A percentile compares a stretch with the other conserved stretches of the same genome.
Conservation (phyloP, 2,329 filamentous ascomycete genomes). For the Fusarium sublunatum region DNA sequence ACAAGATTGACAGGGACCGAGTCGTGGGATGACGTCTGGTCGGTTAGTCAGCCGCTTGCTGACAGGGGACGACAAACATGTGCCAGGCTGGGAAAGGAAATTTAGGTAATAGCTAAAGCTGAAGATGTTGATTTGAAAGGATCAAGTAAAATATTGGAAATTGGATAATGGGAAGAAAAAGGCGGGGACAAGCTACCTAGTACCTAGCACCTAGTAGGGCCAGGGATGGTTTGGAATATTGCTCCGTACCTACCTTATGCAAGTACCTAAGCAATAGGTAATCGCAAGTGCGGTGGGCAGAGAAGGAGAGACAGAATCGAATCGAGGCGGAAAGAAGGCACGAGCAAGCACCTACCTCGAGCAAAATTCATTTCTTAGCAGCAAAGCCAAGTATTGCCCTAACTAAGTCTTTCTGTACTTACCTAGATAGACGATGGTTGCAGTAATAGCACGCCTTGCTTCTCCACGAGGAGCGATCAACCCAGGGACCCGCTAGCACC, state of each 20-base stretch:
- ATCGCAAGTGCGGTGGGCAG: constrained; percentile 4
- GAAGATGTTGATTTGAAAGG: constrained; percentile 32
- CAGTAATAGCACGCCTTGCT: background rate
- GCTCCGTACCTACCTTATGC: background rate
- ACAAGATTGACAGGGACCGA: constrained; percentile 37
- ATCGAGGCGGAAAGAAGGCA: constrained; percentile 12
- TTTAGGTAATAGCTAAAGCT: constrained; percentile 3
- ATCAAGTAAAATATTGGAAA: constrained; percentile 38
- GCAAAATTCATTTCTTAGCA: background rate
- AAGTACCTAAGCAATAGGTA: background rate
- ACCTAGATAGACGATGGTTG: constrained; percentile 12
- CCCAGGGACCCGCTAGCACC: background rate
- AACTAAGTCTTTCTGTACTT: constrained; percentile 2
- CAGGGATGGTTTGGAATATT: constrained; percentile 21
- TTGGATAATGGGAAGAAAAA: constrained; percentile 16
- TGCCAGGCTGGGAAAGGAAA: constrained; percentile 19
- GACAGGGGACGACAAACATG: constrained; percentile 23
- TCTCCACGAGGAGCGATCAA: constrained; percentile 17
- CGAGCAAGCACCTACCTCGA: background rate
- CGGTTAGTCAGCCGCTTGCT: constrained; percentile 42
- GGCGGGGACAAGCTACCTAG: constrained; percentile 7
- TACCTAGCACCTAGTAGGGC: background rate
- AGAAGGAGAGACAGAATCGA: constrained; percentile 7
- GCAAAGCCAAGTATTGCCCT: constrained; percentile 15
- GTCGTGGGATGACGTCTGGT: constrained; percentile 34